A percentile compares a stretch with the other conserved stretches of the same genome.
Evolutionary conservation across 2,329 filamentous ascomycete genomes (phyloP).

Genomic region (Hymenoscyphus scutula): DNA sequence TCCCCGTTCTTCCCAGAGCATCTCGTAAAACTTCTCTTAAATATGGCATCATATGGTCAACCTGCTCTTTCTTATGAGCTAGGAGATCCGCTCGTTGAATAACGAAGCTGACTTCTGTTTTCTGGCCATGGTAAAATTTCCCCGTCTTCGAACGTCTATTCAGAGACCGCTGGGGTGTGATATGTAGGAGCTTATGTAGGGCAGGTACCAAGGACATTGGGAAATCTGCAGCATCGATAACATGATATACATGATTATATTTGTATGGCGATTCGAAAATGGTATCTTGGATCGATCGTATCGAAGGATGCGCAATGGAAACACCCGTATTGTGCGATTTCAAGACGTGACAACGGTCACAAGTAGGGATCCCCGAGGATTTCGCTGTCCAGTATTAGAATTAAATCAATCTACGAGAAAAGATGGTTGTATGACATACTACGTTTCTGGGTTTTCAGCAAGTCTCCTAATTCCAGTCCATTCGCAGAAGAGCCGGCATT

Average conservation of each 20-base stretch:
- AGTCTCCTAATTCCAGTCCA: slow-evolving; percentile 21
- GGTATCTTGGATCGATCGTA: slow-evolving; percentile 78
- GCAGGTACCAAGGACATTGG: slow-evolving; percentile 87
- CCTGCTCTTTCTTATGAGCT: slow-evolving; percentile 77
- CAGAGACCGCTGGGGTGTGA: slow-evolving; percentile 71
- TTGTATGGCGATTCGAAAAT: slow-evolving; percentile 86
- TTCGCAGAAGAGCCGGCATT: slow-evolving; percentile 18
- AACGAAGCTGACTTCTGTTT: slow-evolving; percentile 82
- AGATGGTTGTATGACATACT: slow-evolving; percentile 13
- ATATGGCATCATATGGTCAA: slow-evolving; percentile 84
- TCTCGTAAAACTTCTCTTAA: slow-evolving; percentile 73
- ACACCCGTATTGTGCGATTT: slow-evolving; percentile 70
- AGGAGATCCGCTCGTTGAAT: slow-evolving; percentile 87
- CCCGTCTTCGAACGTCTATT: slow-evolving; percentile 73
- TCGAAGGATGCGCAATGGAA: slow-evolving; percentile 75
- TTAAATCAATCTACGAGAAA: slow-evolving; percentile 15
- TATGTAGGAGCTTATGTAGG: slow-evolving; percentile 66
- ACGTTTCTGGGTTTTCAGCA: slow-evolving; percentile 6
- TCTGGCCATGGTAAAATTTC: slow-evolving; percentile 64
- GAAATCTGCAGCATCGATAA: slow-evolving; percentile 94
- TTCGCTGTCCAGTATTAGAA: slow-evolving; percentile 16
- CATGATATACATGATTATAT: slow-evolving; percentile 91
- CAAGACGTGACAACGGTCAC: slow-evolving; percentile 83
- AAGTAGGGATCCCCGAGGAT: slow-evolving; percentile 55
- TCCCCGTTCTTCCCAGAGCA: slow-evolving; percentile 65